Evolutionary conservation across 768 basidiomycete species (phyloP).

Genomic region (Boletus huronensis): DNA sequence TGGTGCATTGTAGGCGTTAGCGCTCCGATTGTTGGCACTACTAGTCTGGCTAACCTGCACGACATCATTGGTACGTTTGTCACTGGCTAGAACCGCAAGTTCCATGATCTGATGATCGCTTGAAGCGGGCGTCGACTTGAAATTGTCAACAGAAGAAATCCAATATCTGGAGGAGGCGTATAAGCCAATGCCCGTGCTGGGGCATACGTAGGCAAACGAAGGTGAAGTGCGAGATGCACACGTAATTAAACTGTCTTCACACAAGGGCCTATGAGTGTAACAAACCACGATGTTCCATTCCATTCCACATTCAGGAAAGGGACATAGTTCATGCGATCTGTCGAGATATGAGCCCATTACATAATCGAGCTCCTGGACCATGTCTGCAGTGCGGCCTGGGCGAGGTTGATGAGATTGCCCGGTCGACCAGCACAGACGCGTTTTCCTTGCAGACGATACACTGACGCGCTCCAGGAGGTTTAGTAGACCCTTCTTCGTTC

Average conservation of each 20-base stretch:
- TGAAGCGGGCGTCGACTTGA: constrained; percentile 37
- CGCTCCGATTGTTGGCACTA: constrained; percentile 45
- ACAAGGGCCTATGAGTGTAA: not conserved
- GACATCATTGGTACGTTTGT: constrained; percentile 37
- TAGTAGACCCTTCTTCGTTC: not conserved
- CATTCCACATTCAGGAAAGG: not conserved
- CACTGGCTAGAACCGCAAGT: not conserved
- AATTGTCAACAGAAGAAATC: constrained; percentile 47
- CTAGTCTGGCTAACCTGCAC: constrained; percentile 37
- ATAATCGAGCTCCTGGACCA: constrained; percentile 13
- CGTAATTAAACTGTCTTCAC: not conserved
- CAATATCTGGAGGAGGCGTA: constrained; percentile 46
- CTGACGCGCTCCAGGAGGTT: constrained; percentile 4
- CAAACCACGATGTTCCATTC: not conserved
- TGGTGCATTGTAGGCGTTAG: constrained; percentile 27
- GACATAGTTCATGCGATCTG: not conserved
- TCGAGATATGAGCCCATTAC: constrained; percentile 1
- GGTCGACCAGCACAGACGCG: constrained; percentile 5
- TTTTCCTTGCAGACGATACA: not conserved
- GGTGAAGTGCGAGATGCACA: not conserved
- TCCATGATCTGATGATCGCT: constrained; percentile 1
- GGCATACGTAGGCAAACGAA: constrained; percentile 29
- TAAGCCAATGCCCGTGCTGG: constrained; percentile 37
- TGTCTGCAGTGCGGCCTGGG: not conserved
- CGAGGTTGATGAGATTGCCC: constrained; percentile 11